Evolutionary conservation across 2,329 filamentous ascomycete species (phyloP), one percentile per base, ranked within the genome.

Genomic region (Domatiomyces catenatus): DNA sequence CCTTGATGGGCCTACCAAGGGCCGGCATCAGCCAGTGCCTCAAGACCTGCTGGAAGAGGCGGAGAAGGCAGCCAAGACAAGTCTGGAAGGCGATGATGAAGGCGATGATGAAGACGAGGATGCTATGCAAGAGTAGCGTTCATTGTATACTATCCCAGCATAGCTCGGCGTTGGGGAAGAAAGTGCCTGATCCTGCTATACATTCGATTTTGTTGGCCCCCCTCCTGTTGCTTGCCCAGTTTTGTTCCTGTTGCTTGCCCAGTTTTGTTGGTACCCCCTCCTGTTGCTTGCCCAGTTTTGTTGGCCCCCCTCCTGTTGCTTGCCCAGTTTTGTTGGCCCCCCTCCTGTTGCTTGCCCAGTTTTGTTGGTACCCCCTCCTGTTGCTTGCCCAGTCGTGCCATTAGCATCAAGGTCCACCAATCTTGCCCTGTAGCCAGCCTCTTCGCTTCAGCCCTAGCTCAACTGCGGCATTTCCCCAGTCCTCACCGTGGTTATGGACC

Each of bases 401-500:
- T 24, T 20, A 19, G 5, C 28, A 10, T 42, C 24, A 26, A 46
- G 49, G 44, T n/a, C 49, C 54, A 45, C 73, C 63, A 59, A 79
- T 72, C 64, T 70, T 75, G 44, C 89, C 89, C 56, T 82, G 77
- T 2, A 79, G 77, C 90, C 89, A 96, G 48, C 80, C 82, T 67
- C 75, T 84, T 64, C 84, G 80, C 80, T 94, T 96, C 17, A 84
- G 77, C 5, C 85, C 89, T 73, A 98, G 76, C 74, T 98, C 92
- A 32, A 98, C 92, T 5, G 92, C 92, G 18, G 90, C 92, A 60
- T 80, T 75, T 2, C 92, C 92, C 92, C 92, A 98, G 67, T 96
- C 90, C 70, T 92, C 84, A 24, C 92, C 92, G 69, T 98, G 90
- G 69, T 96, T 96, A 66, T 96, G 92, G 59, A 79, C 71, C 52